Base-by-base conservation (phyloP, 2,329 filamentous ascomycete genomes). In the Ophiostoma sp. region DNA sequence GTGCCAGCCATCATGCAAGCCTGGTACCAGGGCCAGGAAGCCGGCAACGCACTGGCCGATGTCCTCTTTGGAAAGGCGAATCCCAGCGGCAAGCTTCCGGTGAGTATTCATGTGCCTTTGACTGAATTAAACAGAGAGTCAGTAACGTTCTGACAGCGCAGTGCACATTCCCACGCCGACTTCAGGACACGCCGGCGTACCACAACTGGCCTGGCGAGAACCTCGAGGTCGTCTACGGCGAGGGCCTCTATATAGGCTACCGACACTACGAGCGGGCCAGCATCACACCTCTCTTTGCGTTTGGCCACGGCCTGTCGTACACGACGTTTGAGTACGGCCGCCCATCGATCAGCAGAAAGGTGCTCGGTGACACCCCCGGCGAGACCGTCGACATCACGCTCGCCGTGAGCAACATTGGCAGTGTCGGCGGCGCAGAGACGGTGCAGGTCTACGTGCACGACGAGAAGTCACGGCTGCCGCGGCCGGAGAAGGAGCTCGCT, bases 151-250 rank as follows among this genome's bases (percentile, higher is more conserved):
- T 55, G 12, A 55, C 49, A 55, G 2, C 27, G n/a, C 11, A 85
- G 83, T 82, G 82, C 55, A 91, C 88, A 0, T 92, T 91, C 77
- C 89, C 90, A 3, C 82, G 78, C 64, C 78, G 81, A 8, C 79
- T 88, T 41, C 81, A 89, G 74, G 87, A 91, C 72, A 88, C 89
- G 41, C 89, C 89, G 0, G 86, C 89, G 0, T 90, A 85, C 77
- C 84, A 88, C 76, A 91, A 89, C 76, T 92, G 88, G 85, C 87
- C 87, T 0, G 87, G 88, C 66, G 89, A 91, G 78, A 88, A 90
- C 75, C 77, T 85, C 64, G 83, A 86, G 72, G 87, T 89, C 0
- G 76, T 88, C 1, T 92, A 92, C 74, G 88, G 88, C 66, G 90
- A 93, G 76, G 89, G 88, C 14, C 78, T 92, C 12, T 90, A 87